A percentile compares a stretch with the other conserved stretches of the same genome.
These are phyloP conservation scores for Desmodesmus armatus DNA, from an alignment of 139 green algal genomes.

Conservation along the genomic window DNA sequence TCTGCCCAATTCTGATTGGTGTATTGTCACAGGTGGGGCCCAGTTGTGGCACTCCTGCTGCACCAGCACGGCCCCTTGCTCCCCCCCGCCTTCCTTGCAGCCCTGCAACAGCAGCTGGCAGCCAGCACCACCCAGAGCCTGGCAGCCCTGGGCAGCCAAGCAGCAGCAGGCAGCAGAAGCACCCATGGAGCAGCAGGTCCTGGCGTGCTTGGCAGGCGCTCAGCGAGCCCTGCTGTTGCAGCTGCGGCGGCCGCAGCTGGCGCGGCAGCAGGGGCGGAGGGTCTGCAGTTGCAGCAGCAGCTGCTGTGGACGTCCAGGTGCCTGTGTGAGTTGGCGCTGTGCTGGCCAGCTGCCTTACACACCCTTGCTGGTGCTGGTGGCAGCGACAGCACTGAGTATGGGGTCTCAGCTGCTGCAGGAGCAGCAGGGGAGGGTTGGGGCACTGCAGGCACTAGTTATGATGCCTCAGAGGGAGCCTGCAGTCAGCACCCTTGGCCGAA, in stretches of 20 bases:
- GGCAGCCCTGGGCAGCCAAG: neutral
- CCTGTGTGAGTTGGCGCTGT: neutral
- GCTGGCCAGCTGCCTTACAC: conserved; percentile 25
- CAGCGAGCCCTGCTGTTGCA: neutral
- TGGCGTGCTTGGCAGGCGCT: neutral
- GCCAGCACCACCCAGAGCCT: neutral
- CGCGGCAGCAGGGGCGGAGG: neutral
- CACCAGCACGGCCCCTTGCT: conserved; percentile 22
- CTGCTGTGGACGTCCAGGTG: conserved; percentile 12
- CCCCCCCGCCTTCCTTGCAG: neutral
- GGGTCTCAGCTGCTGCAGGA: conserved; percentile 5
- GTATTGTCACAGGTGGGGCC: conserved; percentile 17
- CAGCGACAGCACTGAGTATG: conserved; percentile 5
- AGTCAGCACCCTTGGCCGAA: neutral
- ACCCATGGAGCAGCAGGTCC: neutral
- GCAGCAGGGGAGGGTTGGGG: neutral
- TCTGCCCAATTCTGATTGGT: too few species aligned
- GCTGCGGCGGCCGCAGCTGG: neutral
- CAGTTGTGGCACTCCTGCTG: conserved; percentile 36
- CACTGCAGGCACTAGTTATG: neutral
- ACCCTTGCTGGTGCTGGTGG: neutral
- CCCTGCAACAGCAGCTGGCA: conserved; percentile 15
- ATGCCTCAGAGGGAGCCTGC: neutral
- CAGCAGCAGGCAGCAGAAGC: conserved; percentile 24
- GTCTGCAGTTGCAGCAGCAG: conserved; percentile 11